Base-by-base conservation (phyloP, 2,329 filamentous ascomycete species). In the Aspergillus sp. region DNA sequence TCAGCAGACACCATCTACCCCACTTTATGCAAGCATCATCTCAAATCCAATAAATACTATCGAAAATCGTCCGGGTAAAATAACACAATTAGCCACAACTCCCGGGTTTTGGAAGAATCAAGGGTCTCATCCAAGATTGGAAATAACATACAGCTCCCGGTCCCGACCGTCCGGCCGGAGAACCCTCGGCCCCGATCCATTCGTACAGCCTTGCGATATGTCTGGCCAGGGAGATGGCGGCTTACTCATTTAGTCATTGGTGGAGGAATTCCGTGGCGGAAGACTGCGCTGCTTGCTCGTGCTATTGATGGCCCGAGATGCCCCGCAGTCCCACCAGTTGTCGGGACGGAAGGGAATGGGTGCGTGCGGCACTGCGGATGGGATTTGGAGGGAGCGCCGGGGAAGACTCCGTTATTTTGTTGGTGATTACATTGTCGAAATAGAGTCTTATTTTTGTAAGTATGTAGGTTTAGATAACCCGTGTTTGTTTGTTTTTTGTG, bases 251-350 rank as follows among this genome's bases (percentile, higher is more conserved):
- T 46, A 24, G 49, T 52, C 24, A 59, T 57, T 60, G 57, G 62
- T 62, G 61, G 62, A 62, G 59, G 39, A 52, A 52, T 45, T 19
- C n/a, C n/a, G 21, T 14, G 31, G 44, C 17, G 14, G 14, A 17
- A 17, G 19, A 7, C 35, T 37, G 35, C 35, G 12, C 15, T 14
- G 12, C 35, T 37, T 24, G 51, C 58, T 72, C 70, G 71, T 63
- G 65, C 45, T 62, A 66, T 69, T 73, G 66, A 66, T 72, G 15
- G 55, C 60, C 71, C 70, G 70, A 73, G 57, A 62, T 50, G 59
- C 59, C 59, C 58, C 58, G 56, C 45, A 31, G 52, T 52, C 31
- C 60, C 66, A 65, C 60, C 63, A 62, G 41, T 56, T 44, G 23
- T 17, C 27, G 27, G 27, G 27, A 31, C 27, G 27, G 27, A 31